Base-by-base conservation (phyloP, 2,329 filamentous ascomycete species). In the Fonsecaea multimorphosa region DNA sequence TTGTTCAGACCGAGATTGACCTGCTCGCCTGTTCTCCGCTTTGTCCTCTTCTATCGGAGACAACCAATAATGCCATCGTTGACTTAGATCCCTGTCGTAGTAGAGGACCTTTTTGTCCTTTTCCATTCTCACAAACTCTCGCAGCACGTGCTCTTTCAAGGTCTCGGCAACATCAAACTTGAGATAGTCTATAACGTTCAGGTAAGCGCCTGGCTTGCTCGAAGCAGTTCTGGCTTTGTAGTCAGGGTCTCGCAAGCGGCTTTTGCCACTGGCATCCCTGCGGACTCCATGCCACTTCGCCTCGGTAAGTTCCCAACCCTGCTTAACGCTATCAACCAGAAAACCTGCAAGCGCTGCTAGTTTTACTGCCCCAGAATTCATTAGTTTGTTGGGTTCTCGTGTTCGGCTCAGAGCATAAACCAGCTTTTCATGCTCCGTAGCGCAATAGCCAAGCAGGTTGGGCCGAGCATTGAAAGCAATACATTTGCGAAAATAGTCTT, bases 361-460 rank as follows among this genome's bases (percentile, higher is more conserved):
- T 32, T 75, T 75, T 34, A 78, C 74, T 1, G 80, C 78, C 1
- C 71, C 70, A 0, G 62, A 27, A 12, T 72, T 74, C 38, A 74
- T 68, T 19, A 83, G 76, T 1, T 74, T 76, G 44, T 84, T 78
- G 59, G 83, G 82, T 65, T 83, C 81, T n/a, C n/a, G 27, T 34
- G 27, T 24, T 31, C 31, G 38, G 14, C 65, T 68, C 1, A 71
- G 55, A 3, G 40, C 56, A 58, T 89, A 89, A 0, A 80, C 79
- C 0, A 84, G 72, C 27, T 78, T 81, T 58, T 85, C 83, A 54
- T 84, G 80, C 46, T 82, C 79, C 1, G 76, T 74, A 0, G 86
- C 87, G 40, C 83, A 85, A 0, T 73, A 70, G 0, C 87, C 87
- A 7, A 89, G 79, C 22, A 83, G 73, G 5, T 79, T 82, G 2